phyloP scores from a whole-genome alignment of 306 rosid genomes.

The Herpetospermum pedunculosum region DNA sequence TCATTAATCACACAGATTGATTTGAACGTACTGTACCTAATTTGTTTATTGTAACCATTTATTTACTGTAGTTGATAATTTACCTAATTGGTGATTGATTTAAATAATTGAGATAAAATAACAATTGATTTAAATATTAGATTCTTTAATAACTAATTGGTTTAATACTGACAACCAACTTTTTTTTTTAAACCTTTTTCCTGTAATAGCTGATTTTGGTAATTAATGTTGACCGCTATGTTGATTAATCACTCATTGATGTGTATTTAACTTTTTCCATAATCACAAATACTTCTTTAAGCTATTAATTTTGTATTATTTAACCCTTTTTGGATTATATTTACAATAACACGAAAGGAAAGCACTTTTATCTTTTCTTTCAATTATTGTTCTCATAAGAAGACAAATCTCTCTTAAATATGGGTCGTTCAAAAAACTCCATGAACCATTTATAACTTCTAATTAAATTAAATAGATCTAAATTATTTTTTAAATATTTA shows the following conservation, averaged over 20 bases:
- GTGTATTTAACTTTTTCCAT: background rate
- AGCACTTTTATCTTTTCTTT: background rate
- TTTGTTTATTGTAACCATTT: too few species aligned
- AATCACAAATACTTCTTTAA: background rate
- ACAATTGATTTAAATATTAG: too few species aligned
- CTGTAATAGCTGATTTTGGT: background rate
- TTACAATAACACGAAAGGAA: background rate
- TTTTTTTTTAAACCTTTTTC: background rate
- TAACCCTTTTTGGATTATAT: background rate
- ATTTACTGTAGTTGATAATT: too few species aligned
- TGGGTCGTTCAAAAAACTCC: background rate
- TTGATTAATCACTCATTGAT: background rate
- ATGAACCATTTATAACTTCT: background rate
- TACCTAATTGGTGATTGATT: too few species aligned
- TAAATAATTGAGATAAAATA: too few species aligned
- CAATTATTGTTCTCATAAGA: background rate
- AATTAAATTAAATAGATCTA: too few species aligned
- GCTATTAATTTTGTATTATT: background rate
- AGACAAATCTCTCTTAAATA: background rate
- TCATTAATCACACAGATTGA: too few species aligned
- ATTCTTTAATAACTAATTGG: background rate
- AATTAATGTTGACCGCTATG: background rate
- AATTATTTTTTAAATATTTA: too few species aligned
- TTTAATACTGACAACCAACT: background rate
- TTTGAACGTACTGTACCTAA: too few species aligned